Evolutionary conservation across 2,329 filamentous ascomycete species (phyloP), one percentile per base, ranked within the genome.

Genomic region (Tolypocladium cylindrosporum): DNA sequence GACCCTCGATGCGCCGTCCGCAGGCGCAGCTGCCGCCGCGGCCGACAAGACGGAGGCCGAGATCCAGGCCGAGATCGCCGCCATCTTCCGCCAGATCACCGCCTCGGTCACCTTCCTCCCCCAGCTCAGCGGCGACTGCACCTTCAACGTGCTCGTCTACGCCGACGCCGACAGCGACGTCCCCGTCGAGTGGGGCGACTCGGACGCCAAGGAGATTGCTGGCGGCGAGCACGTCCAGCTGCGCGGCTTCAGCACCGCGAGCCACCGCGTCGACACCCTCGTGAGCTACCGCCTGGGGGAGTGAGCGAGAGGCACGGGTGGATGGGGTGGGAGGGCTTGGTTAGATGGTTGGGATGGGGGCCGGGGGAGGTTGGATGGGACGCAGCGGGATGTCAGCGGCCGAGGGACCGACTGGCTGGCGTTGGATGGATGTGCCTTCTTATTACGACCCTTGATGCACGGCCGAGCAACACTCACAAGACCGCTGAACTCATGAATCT

Each of bases 91-190:
- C 54, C 94, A 99, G 71, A 97, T 99, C 72, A 99, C 94, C 1
- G 94, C 94, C 1, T 96, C 91, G 0, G 94, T 99, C 57, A 97
- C 94, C 0, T 99, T 99, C 71, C 78, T 99, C 14, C 94, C 94
- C 0, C 92, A 97, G 76, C 83, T 99, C 7, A 69, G 60, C 61
- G 92, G 92, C 45, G 90, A 96, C 72, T 99, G 93, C 79, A 97
- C 94, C 13, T 99, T 99, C 80, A 99, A 99, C 69, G 93, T 99
- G 54, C 82, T 99, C 45, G 94, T 99, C 4, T 99, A 99, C 71
- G 94, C 94, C 56, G 93, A 99, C 71, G 92, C 92, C 21, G 92
- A 97, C 74, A 94, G 89, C 59, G 93, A 97, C 54, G 94, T 99
- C 16, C 94, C 94, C 4, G 87, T 99, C 59, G 94, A 99, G 73